A percentile compares a stretch with the other conserved stretches of the same genome.
Conservation (phyloP, 345 rosid genomes). For the Bretschneidera sinensis region DNA sequence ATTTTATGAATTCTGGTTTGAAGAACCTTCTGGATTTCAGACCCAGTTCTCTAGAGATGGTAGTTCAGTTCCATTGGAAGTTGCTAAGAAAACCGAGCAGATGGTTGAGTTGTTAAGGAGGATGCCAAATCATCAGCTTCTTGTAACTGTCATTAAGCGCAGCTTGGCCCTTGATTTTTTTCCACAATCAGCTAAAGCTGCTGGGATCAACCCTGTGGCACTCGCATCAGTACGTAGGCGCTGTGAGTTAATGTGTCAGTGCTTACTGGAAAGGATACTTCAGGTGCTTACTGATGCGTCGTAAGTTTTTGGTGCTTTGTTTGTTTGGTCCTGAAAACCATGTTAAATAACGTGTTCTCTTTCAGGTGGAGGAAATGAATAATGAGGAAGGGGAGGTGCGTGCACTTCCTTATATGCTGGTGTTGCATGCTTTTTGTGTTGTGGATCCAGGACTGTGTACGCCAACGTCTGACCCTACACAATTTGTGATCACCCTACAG, state of each 20-base stretch:
- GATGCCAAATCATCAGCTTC: conserved; percentile 81
- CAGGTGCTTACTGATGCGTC: conserved; percentile 47
- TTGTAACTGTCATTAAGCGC: conserved; percentile 80
- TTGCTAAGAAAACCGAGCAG: conserved; percentile 91
- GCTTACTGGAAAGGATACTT: conserved; percentile 89
- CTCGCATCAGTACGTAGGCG: conserved; percentile 88
- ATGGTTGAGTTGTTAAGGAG: conserved; percentile 81
- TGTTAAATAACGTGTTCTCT: conserved; percentile 14
- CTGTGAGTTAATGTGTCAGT: conserved; percentile 95
- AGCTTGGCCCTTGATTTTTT: conserved; percentile 91
- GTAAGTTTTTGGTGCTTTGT: conserved; percentile 14
- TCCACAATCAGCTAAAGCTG: conserved; percentile 94
- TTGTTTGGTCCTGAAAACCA: conserved; percentile 14
- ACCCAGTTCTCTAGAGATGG: conserved; percentile 66
- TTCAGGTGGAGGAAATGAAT: conserved; percentile 86
- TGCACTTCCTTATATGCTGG: conserved; percentile 78
- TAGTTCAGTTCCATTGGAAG: conserved; percentile 87
- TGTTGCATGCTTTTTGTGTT: conserved; percentile 86
- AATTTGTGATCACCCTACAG: conserved; percentile 87
- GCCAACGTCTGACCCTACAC: conserved; percentile 89
- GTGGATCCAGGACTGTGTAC: conserved; percentile 93
- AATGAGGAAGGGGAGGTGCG: conserved; percentile 55
- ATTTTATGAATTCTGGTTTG: conserved; percentile 97
- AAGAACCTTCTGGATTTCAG: conserved; percentile 76
- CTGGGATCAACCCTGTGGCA: conserved; percentile 82